Evolutionary conservation across 2,329 filamentous ascomycete genomes (phyloP).

Genomic region (Incumbomyces lentus): DNA sequence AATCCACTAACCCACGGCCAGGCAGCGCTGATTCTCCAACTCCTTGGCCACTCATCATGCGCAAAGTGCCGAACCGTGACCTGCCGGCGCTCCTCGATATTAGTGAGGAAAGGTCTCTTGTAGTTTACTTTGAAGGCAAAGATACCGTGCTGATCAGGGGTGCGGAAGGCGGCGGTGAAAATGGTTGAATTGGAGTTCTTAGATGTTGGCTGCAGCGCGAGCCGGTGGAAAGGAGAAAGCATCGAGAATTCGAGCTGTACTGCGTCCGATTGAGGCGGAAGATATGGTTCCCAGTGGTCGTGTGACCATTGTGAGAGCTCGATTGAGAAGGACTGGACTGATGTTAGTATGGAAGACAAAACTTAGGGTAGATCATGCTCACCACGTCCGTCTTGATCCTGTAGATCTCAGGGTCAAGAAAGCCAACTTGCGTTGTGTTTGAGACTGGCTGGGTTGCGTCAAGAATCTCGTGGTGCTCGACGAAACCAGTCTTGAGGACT

Average conservation of each 20-base stretch:
- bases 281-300: constrained; percentile 66
- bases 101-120: constrained; percentile 84
- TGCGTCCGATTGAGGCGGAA: constrained; percentile 56
- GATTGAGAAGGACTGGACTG: constrained; percentile 64
- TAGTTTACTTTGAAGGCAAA: constrained; percentile 98
- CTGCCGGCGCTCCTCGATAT: constrained; percentile 85
- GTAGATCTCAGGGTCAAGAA: constrained; percentile 73
- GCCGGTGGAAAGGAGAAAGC: constrained; percentile 93
- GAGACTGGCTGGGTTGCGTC: constrained; percentile 41
- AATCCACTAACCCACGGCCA: constrained; percentile 94
- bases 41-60: constrained; percentile 91
- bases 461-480: constrained; percentile 60
- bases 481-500: constrained; percentile 70
- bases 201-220: constrained; percentile 53
- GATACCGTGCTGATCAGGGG: constrained; percentile 96
- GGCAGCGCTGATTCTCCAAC: constrained; percentile 77
- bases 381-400: constrained; percentile 95
- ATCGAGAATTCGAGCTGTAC: constrained; percentile 96
- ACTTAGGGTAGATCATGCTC: constrained; percentile 45
- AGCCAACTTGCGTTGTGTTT: constrained; percentile 36
- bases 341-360: background rate
- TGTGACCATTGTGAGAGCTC: constrained; percentile 76
- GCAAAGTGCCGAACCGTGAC: constrained; percentile 94
- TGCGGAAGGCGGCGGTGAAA: constrained; percentile 64
- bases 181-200: constrained; percentile 58